These are phyloP conservation scores for Botrytis deweyae DNA, from an alignment of 2,329 filamentous ascomycete species.

Conservation along the genomic window DNA sequence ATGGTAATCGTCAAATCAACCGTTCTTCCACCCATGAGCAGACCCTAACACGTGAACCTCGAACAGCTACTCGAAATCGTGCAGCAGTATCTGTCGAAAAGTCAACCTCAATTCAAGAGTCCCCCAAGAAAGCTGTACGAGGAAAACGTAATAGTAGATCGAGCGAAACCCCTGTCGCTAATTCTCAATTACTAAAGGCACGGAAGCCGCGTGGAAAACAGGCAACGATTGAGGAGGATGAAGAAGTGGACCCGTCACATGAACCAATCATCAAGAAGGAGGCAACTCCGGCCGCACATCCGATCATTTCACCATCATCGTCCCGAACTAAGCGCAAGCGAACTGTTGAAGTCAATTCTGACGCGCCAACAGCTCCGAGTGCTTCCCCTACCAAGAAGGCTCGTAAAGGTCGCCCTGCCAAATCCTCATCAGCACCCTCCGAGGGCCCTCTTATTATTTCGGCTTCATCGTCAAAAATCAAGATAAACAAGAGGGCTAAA, in stretches of 20 bases:
- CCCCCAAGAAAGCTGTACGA: slow-evolving; percentile 9
- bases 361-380: neutral
- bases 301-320: slow-evolving; percentile 10
- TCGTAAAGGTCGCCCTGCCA: slow-evolving; percentile 16
- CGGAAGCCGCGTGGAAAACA: slow-evolving; percentile 21
- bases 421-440: slow-evolving; percentile 5
- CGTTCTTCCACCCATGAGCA: slow-evolving; percentile 25
- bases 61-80: slow-evolving; percentile 11
- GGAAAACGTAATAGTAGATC: slow-evolving; percentile 24
- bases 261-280: slow-evolving; percentile 20
- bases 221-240: slow-evolving; percentile 5
- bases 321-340: slow-evolving; percentile 23
- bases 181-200: slow-evolving; percentile 18
- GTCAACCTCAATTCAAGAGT: neutral
- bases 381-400: slow-evolving; percentile 20
- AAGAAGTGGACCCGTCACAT: neutral
- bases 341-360: slow-evolving; percentile 12
- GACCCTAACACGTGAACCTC: slow-evolving; percentile 23
- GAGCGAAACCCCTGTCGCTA: slow-evolving; percentile 7
- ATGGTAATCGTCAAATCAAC: slow-evolving; percentile 24
- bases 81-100: slow-evolving; percentile 7
- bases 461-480: slow-evolving; percentile 5
- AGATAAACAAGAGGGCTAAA: slow-evolving; percentile 14
- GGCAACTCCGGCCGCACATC: slow-evolving; percentile 3
- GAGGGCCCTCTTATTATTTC: slow-evolving; percentile 3